Evolutionary conservation across 2,329 filamentous ascomycete species (phyloP).

Genomic region (Fragosphaeria purpurea): DNA sequence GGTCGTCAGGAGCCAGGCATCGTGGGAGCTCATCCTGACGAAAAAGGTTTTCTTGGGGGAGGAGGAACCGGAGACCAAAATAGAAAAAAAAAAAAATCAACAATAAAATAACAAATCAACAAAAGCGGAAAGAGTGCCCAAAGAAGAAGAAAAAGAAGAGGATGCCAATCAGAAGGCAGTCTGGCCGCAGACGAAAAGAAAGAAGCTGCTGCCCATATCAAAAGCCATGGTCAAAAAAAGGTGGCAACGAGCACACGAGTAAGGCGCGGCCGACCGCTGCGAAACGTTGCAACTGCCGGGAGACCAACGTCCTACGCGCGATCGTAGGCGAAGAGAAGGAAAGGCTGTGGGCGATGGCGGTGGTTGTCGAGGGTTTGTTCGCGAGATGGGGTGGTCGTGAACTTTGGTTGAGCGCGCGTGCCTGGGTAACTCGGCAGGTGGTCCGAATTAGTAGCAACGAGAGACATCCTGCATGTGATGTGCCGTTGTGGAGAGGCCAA

Average conservation of each 20-base stretch:
- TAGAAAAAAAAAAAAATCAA: neutral
- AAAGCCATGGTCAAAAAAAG: conserved; percentile 2
- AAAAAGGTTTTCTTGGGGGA: conserved; percentile 3
- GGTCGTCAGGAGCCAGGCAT: conserved; percentile 16
- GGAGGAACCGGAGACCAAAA: neutral
- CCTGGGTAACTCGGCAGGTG: too few relatives aligned
- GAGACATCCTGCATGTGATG: too few relatives aligned
- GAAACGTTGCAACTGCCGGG: too few relatives aligned
- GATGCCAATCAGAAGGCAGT: neutral
- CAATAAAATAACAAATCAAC: neutral
- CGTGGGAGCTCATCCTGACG: conserved; percentile 28
- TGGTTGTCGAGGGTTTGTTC: too few relatives aligned
- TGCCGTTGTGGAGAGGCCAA: too few relatives aligned
- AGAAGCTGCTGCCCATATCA: conserved; percentile 1
- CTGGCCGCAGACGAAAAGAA: neutral
- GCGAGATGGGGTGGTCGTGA: too few relatives aligned
- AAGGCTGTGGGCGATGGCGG: too few relatives aligned
- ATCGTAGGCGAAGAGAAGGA: too few relatives aligned
- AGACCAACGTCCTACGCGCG: too few relatives aligned
- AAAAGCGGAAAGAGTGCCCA: neutral
- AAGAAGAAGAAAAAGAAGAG: neutral
- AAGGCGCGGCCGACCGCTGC: too few relatives aligned
- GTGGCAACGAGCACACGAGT: neutral
- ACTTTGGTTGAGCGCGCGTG: too few relatives aligned
- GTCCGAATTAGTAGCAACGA: too few relatives aligned